Base-by-base conservation (phyloP, 1,139 yeast genomes). In the Yamadazyma atmosphaerica region DNA sequence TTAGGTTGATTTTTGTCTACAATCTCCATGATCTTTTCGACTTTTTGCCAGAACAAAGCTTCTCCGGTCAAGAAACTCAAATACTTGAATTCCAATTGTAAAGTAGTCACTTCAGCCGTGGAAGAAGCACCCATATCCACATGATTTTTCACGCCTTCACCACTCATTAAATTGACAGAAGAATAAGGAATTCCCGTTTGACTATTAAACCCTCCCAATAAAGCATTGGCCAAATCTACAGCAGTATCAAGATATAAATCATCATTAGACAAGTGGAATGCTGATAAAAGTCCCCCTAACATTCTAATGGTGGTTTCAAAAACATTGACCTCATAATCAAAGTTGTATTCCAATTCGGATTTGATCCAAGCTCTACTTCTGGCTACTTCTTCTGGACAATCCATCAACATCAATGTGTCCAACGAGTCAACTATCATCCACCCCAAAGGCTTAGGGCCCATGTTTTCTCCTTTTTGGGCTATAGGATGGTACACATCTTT, bases 271-370 rank as follows among this genome's bases (percentile, higher is more conserved):
- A 89, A 65, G 51, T 86, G 83, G 57, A 79, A 81, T 0, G 96
- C 95, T 1, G 96, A 83, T 38, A 90, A 66, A 16, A 90, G 69
- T 0, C 98, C 98, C 31, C 98, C 98, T 35, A 90, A 68, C 95
- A 89, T 88, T 53, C 97, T 74, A 49, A 88, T 90, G 4, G 98
- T 88, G 10, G 97, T 88, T 58, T 90, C 98, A 60, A 90, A 90
- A 3, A 88, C 83, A 56, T 83, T 88, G 34, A 89, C 95, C 27
- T 79, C 76, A 51, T 81, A 77, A 56, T 88, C 86, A 52, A 86
- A 79, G 21, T 54, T 52, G 47, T 72, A 72, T 47, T 65, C 68
- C 49, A 72, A 61, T 38, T 63, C 71, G 36, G 79, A 67, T 38
- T 74, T 72, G 38, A 90, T 84, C 96, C 97, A 92, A 3, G 75